A percentile compares a stretch with the other conserved stretches of the same genome.
phyloP scores from a whole-genome alignment of 106 monocot genomes.

The Acorus calamus region DNA sequence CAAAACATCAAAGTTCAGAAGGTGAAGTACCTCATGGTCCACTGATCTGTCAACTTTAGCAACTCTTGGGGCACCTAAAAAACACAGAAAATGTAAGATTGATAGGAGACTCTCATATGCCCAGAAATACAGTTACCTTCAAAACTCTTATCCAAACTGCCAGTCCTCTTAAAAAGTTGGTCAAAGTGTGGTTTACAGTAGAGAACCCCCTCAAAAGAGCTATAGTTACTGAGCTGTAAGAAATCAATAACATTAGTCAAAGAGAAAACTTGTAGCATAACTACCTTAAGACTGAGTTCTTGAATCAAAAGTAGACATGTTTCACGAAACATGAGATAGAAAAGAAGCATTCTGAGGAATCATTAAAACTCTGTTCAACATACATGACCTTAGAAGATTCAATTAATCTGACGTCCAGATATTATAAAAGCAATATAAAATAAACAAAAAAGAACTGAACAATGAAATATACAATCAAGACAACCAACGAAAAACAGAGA shows the following conservation, averaged over 20 bases:
- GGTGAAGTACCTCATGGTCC: constrained; percentile 27
- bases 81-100: background rate
- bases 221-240: constrained; percentile 56
- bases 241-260: constrained; percentile 1
- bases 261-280: too few species aligned
- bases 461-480: background rate
- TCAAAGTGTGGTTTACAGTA: constrained; percentile 84
- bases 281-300: too few species aligned
- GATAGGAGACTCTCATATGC: too few species aligned
- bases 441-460: background rate
- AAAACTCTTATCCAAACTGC: constrained; percentile 68
- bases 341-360: too few species aligned
- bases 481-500: background rate
- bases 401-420: too few species aligned
- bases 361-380: too few species aligned
- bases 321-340: too few species aligned
- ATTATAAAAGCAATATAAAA: too few species aligned
- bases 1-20: background rate
- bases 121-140: constrained; percentile 25
- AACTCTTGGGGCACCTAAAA: constrained; percentile 28
- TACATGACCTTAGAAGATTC: too few species aligned
- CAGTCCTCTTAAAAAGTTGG: constrained; percentile 61
- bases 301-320: too few species aligned
- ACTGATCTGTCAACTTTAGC: constrained; percentile 24
- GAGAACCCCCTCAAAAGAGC: constrained; percentile 59